Base-by-base conservation (phyloP, 345 rosid species). In the Gossypium herbaceum region DNA sequence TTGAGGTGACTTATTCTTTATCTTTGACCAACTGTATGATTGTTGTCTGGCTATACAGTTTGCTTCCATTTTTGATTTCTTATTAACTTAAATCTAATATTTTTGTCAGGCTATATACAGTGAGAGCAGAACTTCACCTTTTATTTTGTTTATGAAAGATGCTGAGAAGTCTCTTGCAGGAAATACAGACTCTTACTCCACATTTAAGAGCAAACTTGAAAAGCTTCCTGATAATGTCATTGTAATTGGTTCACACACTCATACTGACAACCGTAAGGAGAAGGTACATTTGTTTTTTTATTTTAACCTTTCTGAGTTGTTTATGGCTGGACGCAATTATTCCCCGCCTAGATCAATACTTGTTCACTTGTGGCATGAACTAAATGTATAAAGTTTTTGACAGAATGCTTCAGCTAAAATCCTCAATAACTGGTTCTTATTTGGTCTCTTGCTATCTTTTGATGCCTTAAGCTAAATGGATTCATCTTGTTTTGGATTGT, bases 131-230 rank as follows among this genome's bases (percentile, higher is more conserved):
- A 85, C 77, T 77, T 85, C 82, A 78, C 92, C 98, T 80, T 88
- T 94, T 82, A 88, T 94, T 86, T 85, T 94, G 86, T 94, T 90
- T 59, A 68, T 91, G 93, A 94, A 91, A 89, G 97, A 94, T 79
- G 89, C 88, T 68, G 97, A 94, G 89, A 91, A 94, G 86, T 89
- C 91, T 78, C 79, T 88, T 83, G 92, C 81, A 24, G 93, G 94
- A 74, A 89, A 89, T 79, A 82, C 86, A 4, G 92, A 92, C 72
- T 80, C 87, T 61, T 88, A 84, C 75, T 65, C 90, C 27, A 72
- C 91, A 43, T 91, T 92, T 71, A 87, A 92, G 81, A 88, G 86
- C 79, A 84, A 73, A 75, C 85, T 94, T 75, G 93, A 84, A 79
- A 80, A 79, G 69, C 97, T 94, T 78, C 94, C 97, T 54, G 89